phyloP scores from a whole-genome alignment of 2,329 filamentous ascomycete genomes.

The Penicillium sp. region DNA sequence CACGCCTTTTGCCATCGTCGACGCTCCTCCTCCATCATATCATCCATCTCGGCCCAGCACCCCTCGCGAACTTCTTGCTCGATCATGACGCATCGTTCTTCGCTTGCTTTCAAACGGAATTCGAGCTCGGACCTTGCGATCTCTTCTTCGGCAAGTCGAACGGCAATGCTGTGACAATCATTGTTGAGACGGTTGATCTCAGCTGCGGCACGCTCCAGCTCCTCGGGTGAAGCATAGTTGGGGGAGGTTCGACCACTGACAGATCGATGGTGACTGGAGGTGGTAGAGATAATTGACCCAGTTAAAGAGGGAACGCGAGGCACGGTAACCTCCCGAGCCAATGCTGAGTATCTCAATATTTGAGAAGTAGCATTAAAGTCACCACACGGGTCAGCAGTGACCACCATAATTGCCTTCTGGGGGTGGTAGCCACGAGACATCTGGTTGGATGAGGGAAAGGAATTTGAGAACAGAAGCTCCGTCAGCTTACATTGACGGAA shows the following conservation, averaged over 20 bases:
- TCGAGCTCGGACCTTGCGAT: slow-evolving; percentile 73
- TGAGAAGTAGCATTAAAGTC: slow-evolving; percentile 98
- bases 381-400: slow-evolving; percentile 88
- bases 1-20: slow-evolving; percentile 79
- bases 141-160: slow-evolving; percentile 72
- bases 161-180: slow-evolving; percentile 75
- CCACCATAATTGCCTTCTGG: slow-evolving; percentile 93
- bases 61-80: slow-evolving; percentile 89
- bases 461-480: slow-evolving; percentile 86
- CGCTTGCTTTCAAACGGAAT: slow-evolving; percentile 68
- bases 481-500: slow-evolving; percentile 86
- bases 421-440: slow-evolving; percentile 64
- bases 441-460: slow-evolving; percentile 67
- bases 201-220: slow-evolving; percentile 79
- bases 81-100: slow-evolving; percentile 69
- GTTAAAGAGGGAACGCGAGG: slow-evolving; percentile 84
- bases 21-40: slow-evolving; percentile 73
- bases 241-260: slow-evolving; percentile 50
- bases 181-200: slow-evolving; percentile 80
- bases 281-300: slow-evolving; percentile 62
- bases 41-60: slow-evolving; percentile 84
- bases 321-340: slow-evolving; percentile 90
- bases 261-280: slow-evolving; percentile 37
- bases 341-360: slow-evolving; percentile 89
- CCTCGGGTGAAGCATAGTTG: slow-evolving; percentile 55